Evolutionary conservation across 352 stramenopile genomes (phyloP), one percentile per base, ranked within the genome.

Genomic region (Phytophthora tubulina): DNA sequence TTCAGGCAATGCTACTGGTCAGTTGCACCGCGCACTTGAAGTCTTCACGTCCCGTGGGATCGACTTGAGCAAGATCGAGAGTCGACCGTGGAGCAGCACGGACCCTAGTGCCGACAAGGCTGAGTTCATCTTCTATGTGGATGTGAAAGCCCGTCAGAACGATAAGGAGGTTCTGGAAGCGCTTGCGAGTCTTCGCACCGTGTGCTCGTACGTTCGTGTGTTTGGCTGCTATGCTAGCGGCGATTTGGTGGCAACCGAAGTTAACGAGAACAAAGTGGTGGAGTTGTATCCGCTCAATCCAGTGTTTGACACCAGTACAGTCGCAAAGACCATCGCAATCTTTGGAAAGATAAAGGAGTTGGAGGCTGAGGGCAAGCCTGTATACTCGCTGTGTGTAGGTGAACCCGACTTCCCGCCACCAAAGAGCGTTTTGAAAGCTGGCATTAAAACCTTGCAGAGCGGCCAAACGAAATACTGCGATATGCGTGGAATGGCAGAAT

Each of bases 381-480:
- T 99, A 9, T 89, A 83, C 62, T 95, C 92, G 11, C 80, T 99
- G 6, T 99, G 95, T 70, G 96, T 99, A 0, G 97, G 97, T 48
- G 97, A 99, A 68, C 97, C 97, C 3, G 95, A 99, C 79, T 99
- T 99, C 80, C 59, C 85, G 8, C 96, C 96, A 1, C 94, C 95
- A 4, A 45, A 81, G 41, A 84, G 84, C n/a, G 93, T 99, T 2
- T 75, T 99, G 21, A 78, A 97, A 17, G 97, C 97, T 30, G 93
- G 96, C 5, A 73, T 77, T 14, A 60, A 70, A 13, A 89, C 85
- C 8, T 77, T 94, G 14, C 65, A 80, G n/a, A 39, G 85, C 27
- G 93, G 96, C 49, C 81, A 97, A 6, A 98, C 97, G 38, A 88
- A 91, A 53, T 99, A 99, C 86, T 99, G 94, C 14, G 94, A 97